phyloP scores from a whole-genome alignment of 2,329 filamentous ascomycete genomes.

The Diplodia corticola region DNA sequence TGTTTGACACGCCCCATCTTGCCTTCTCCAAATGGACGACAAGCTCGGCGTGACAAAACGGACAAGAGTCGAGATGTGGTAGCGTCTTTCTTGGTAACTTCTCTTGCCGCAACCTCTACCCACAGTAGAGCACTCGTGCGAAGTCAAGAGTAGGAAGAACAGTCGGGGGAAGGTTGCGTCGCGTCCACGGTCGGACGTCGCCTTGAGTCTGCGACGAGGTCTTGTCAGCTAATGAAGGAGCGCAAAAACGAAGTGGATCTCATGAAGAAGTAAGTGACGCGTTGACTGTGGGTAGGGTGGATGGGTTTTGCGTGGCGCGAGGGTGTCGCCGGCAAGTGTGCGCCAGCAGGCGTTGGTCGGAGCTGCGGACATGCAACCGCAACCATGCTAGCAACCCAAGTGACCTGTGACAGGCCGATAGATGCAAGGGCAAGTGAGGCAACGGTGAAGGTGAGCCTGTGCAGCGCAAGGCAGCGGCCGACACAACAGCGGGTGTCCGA shows the following conservation, averaged over 20 bases:
- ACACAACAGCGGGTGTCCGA: not conserved
- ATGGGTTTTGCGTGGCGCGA: not conserved
- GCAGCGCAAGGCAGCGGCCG: not conserved
- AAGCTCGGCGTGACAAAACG: not conserved
- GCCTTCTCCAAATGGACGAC: not conserved
- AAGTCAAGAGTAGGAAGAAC: not conserved
- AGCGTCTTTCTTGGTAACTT: not conserved
- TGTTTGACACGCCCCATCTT: conserved; percentile 4
- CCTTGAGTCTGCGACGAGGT: not conserved
- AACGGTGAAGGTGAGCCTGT: not conserved
- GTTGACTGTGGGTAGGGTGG: not conserved
- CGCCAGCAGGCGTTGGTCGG: not conserved
- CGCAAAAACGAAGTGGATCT: not conserved
- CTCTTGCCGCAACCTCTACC: not conserved
- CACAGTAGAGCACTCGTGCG: not conserved
- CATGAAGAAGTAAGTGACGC: too few relatives aligned
- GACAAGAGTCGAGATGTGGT: not conserved
- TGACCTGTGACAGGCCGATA: not conserved
- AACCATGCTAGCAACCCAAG: not conserved
- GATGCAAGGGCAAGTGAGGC: not conserved
- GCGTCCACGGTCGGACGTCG: not conserved
- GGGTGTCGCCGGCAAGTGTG: not conserved
- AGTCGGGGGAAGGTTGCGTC: not conserved
- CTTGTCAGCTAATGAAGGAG: not conserved
- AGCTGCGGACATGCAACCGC: not conserved